Conservation (phyloP, 345 rosid species). For the Kernera saxatilis region DNA sequence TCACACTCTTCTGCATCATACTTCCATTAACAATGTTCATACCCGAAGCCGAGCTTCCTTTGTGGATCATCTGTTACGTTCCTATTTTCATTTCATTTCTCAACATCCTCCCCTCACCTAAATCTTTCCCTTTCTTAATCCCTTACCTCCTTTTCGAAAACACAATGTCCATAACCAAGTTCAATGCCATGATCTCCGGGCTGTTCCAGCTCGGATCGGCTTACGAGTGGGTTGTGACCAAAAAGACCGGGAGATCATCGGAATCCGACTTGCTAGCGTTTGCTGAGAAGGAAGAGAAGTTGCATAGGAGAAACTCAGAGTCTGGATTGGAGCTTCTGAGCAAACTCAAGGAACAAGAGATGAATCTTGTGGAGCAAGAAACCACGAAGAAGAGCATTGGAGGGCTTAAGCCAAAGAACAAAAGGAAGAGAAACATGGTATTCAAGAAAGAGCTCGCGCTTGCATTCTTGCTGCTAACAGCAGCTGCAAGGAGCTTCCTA, state of each 20-base stretch:
- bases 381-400: conserved; percentile 7
- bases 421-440: conserved; percentile 54
- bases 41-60: conserved; percentile 81
- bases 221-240: conserved; percentile 86
- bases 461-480: conserved; percentile 75
- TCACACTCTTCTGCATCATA: conserved; percentile 84
- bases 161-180: conserved; percentile 92
- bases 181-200: conserved; percentile 94
- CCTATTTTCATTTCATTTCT: conserved; percentile 78
- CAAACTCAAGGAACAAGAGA: conserved; percentile 52
- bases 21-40: conserved; percentile 91
- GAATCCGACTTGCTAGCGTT: conserved; percentile 74
- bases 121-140: conserved; percentile 83
- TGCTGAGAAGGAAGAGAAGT: conserved; percentile 74
- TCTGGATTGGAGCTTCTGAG: conserved; percentile 59
- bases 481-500: conserved; percentile 72
- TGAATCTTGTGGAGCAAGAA: conserved; percentile 17
- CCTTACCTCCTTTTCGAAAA: conserved; percentile 87
- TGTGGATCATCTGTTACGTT: conserved; percentile 82
- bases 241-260: conserved; percentile 81
- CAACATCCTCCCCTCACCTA: conserved; percentile 77
- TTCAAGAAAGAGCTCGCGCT: conserved; percentile 79
- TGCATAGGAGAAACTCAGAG: conserved; percentile 61
- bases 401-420: conserved; percentile 21
- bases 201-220: conserved; percentile 87